Conservation (phyloP, 345 rosid genomes). For the Tarenaya hassleriana region DNA sequence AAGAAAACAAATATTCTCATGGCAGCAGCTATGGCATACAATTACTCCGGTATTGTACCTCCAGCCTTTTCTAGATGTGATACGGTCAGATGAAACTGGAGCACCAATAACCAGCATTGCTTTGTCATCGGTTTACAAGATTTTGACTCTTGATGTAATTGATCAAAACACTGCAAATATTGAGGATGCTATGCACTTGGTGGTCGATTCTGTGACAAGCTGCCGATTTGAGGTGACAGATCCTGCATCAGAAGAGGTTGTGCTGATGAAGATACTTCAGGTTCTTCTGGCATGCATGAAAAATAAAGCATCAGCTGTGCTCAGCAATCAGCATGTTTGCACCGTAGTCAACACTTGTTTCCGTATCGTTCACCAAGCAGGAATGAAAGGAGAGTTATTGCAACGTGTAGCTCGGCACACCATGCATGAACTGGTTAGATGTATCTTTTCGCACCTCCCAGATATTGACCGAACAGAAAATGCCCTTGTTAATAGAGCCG, state of each 20-base stretch:
- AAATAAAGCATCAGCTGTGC: constrained; percentile 83
- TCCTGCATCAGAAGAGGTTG: constrained; percentile 97
- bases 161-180: constrained; percentile 71
- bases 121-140: constrained; percentile 83
- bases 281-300: constrained; percentile 94
- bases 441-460: constrained; percentile 87
- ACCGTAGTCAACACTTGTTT: constrained; percentile 94
- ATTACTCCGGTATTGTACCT: constrained; percentile 73
- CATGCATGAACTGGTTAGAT: constrained; percentile 86
- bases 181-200: constrained; percentile 88
- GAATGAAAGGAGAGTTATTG: constrained; percentile 64
- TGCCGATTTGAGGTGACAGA: constrained; percentile 98
- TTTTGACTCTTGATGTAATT: constrained; percentile 67
- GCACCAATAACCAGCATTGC: constrained; percentile 93
- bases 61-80: constrained; percentile 89
- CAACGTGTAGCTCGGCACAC: constrained; percentile 92
- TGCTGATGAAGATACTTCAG: constrained; percentile 94
- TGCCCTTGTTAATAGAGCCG: constrained; percentile 67
- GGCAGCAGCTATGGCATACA: constrained; percentile 88
- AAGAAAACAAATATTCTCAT: constrained; percentile 73
- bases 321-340: constrained; percentile 96
- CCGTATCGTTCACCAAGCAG: constrained; percentile 96
- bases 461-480: constrained; percentile 67
- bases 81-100: constrained; percentile 88
- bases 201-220: constrained; percentile 94